Evolutionary conservation across 1,139 yeast species (phyloP).

Genomic region (Geotrichum macrosporum): DNA sequence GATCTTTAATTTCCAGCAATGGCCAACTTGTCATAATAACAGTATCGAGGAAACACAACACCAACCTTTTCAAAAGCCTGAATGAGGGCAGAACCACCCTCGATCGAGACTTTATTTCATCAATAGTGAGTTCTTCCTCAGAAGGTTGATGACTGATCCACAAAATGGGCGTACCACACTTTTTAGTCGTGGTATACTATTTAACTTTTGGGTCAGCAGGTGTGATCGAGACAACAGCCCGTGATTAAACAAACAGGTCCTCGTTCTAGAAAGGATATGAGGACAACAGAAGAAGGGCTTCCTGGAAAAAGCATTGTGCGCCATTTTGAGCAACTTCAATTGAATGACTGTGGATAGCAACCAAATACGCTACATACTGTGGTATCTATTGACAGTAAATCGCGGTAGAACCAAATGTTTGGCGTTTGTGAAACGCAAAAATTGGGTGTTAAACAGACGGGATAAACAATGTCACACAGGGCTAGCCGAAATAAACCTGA

Average conservation of each 20-base stretch:
- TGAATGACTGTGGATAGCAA: no score
- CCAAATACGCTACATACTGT: not conserved
- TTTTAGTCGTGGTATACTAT: constrained; percentile 20
- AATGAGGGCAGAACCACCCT: constrained; percentile 82
- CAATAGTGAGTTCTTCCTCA: constrained; percentile 72
- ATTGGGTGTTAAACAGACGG: not conserved
- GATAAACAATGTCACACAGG: not conserved
- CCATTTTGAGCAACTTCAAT: constrained; percentile 12
- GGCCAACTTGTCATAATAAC: constrained; percentile 87
- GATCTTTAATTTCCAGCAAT: constrained; percentile 94
- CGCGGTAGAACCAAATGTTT: not conserved
- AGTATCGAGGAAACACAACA: constrained; percentile 79
- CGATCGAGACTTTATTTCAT: constrained; percentile 75
- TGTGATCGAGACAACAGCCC: constrained; percentile 25
- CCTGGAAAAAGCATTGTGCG: not conserved
- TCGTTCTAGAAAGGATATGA: constrained; percentile 1
- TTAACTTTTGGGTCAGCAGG: constrained; percentile 19
- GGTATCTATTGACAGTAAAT: not conserved
- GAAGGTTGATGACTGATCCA: constrained; percentile 37
- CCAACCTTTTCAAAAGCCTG: constrained; percentile 94
- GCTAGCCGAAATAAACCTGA: not conserved
- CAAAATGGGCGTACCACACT: constrained; percentile 31
- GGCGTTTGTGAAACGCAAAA: not conserved
- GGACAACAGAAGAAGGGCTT: not conserved
- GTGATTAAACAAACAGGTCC: not conserved